Evolutionary conservation across 2,329 filamentous ascomycete genomes (phyloP).

Genomic region (Apiospora kogelbergensis): DNA sequence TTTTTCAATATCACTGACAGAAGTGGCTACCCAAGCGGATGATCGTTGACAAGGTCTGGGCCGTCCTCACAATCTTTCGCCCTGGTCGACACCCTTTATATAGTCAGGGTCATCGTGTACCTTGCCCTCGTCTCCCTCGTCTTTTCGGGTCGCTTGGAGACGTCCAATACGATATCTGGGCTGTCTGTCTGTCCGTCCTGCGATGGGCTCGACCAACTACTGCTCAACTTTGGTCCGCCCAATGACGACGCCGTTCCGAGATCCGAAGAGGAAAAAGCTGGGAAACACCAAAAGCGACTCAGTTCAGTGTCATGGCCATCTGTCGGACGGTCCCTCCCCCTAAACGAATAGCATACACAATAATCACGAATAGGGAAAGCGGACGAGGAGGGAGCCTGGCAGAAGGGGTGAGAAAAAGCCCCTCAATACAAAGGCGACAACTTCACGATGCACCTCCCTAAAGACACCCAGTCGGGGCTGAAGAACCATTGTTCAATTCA

Average conservation of each 20-base stretch:
- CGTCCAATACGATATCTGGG: neutral
- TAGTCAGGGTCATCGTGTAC: neutral
- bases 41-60: neutral
- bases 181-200: neutral
- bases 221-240: neutral
- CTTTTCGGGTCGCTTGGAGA: neutral
- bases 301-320: neutral
- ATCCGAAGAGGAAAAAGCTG: neutral
- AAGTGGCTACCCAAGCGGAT: neutral
- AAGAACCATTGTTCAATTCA: neutral
- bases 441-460: conserved; percentile 17
- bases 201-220: neutral
- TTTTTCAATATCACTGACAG: neutral
- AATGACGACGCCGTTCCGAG: conserved; percentile 1
- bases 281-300: conserved; percentile 14
- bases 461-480: neutral
- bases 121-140: neutral
- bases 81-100: neutral
- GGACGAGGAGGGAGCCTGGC: neutral
- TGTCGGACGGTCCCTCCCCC: neutral
- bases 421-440: conserved; percentile 9
- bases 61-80: neutral
- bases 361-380: neutral
- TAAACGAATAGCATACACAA: neutral
- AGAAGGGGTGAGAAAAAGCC: neutral